A percentile compares a stretch with the other conserved stretches of the same genome.
These are phyloP conservation scores for Paradendryphiella salina DNA, from an alignment of 2,329 filamentous ascomycete genomes.

Conservation along the genomic window DNA sequence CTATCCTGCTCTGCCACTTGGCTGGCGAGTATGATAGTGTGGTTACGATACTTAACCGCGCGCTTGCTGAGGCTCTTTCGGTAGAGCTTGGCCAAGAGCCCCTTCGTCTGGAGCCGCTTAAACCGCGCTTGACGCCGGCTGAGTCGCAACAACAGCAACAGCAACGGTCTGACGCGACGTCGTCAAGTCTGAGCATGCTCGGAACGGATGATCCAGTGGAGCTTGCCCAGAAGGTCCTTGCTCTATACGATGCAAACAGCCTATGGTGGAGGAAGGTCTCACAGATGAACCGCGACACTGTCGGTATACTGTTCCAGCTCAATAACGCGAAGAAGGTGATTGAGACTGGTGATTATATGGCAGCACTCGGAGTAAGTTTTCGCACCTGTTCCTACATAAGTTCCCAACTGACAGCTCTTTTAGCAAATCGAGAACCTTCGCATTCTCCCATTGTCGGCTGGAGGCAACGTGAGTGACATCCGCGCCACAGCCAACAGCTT, in stretches of 20 bases:
- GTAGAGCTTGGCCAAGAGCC: conserved; percentile 82
- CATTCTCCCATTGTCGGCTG: conserved; percentile 77
- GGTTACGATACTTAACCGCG: conserved; percentile 84
- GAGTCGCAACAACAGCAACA: conserved; percentile 40
- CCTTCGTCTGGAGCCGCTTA: conserved; percentile 76
- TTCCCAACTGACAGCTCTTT: conserved; percentile 1
- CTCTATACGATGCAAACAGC: conserved; percentile 63
- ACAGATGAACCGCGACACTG: conserved; percentile 60
- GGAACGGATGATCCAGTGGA: conserved; percentile 68
- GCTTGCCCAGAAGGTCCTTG: conserved; percentile 65
- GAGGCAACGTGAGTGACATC: conserved; percentile 76
- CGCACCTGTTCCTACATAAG: background rate
- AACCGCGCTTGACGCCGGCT: conserved; percentile 60
- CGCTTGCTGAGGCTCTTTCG: conserved; percentile 85
- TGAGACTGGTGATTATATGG: conserved; percentile 61
- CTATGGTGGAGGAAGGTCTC: conserved; percentile 65
- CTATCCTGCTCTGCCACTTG: conserved; percentile 90
- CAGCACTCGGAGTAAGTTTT: conserved; percentile 66
- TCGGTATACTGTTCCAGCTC: conserved; percentile 63
- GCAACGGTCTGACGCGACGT: conserved; percentile 35
- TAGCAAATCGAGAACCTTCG: conserved; percentile 74
- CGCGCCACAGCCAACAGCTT: conserved; percentile 81
- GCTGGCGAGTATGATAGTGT: conserved; percentile 95
- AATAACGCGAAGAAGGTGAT: conserved; percentile 63
- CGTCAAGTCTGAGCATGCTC: conserved; percentile 63